Evolutionary conservation across 148 eudicot species (phyloP), one percentile per base, ranked within the genome.

Genomic region (Mesembryanthemum crystallinum): DNA sequence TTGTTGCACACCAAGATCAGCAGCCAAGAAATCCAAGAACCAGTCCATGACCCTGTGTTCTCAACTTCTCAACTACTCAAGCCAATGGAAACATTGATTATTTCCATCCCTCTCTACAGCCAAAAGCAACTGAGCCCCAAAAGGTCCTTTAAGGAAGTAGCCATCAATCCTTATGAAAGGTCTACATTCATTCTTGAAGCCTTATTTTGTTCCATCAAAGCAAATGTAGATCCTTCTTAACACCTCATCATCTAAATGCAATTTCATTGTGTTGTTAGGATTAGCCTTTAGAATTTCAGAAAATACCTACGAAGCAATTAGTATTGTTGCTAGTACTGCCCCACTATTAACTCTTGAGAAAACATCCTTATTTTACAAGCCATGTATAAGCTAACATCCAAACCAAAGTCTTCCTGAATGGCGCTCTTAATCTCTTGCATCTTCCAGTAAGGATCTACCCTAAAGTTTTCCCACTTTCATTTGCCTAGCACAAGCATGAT

Each of bases 161-260:
- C 43, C 64, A 73, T 73, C 76, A 23, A 73, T 55, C 18, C 47
- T 23, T 20, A 72, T 72, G 45, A 72, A 55, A 1, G 75, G 52
- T 37, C 75, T 72, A 58, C 57, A 73, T 4, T 35, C 57, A 20
- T 0, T 18, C 24, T 7, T 4, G 25, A 73, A 73, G 7, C 76
- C 76, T 43, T 18, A 6, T 21, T 45, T 73, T 30, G 14, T 14
- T 3, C 35, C 67, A 17, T 61, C 35, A 35, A 73, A 61, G 15
- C 55, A 73, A 24, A 73, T 2, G 37, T 60, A 73, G 4, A 73
- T 55, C 45, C 76, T 73, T 20, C 60, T 43, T n/a, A 73, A 73
- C 17, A 72, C 4, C 2, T 33, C 23, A 4, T 15, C 42, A 28
- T 71, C 63, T 35, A 64, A n/a, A 0, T 55, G 24, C 18, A 27